phyloP scores from a whole-genome alignment of 1,284 basidiomycete species.

The Amylostereum chailletii region DNA sequence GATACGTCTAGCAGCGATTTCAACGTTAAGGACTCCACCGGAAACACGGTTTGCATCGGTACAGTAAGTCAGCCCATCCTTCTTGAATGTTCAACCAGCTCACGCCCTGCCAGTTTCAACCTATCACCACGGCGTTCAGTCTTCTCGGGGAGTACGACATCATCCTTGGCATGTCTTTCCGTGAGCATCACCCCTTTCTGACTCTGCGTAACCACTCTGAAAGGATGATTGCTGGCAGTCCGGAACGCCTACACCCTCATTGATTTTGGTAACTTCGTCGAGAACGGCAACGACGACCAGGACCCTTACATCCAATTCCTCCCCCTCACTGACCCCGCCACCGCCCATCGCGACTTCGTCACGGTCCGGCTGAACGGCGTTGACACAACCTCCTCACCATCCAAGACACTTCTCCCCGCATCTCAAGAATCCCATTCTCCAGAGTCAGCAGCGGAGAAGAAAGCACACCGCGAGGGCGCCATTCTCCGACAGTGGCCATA shows the following conservation, averaged over 20 bases:
- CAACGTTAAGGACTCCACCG: constrained; percentile 39
- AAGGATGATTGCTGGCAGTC: constrained; percentile 31
- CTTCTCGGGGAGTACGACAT: constrained; percentile 70
- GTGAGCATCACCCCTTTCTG: constrained; percentile 31
- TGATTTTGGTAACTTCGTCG: constrained; percentile 51
- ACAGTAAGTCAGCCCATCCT: constrained; percentile 35
- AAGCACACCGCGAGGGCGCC: constrained; percentile 52
- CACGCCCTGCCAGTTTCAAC: constrained; percentile 51
- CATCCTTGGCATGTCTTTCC: constrained; percentile 74
- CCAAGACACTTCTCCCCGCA: constrained; percentile 47
- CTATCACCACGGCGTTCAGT: constrained; percentile 72
- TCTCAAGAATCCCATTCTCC: constrained; percentile 57
- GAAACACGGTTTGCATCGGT: constrained; percentile 57
- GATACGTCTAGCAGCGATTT: constrained; percentile 67
- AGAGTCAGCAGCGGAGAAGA: constrained; percentile 56
- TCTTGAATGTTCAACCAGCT: background rate
- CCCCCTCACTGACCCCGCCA: constrained; percentile 30
- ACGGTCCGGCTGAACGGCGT: constrained; percentile 37
- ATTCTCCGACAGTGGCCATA: constrained; percentile 70
- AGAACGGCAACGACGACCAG: constrained; percentile 25
- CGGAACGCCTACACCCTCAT: constrained; percentile 58
- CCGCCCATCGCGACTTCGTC: constrained; percentile 44
- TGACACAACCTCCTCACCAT: constrained; percentile 31
- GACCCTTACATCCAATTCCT: constrained; percentile 57
- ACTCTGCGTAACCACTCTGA: constrained; percentile 1